These are phyloP conservation scores for Amanita muscaria DNA, from an alignment of 768 basidiomycete genomes.

Conservation along the genomic window DNA sequence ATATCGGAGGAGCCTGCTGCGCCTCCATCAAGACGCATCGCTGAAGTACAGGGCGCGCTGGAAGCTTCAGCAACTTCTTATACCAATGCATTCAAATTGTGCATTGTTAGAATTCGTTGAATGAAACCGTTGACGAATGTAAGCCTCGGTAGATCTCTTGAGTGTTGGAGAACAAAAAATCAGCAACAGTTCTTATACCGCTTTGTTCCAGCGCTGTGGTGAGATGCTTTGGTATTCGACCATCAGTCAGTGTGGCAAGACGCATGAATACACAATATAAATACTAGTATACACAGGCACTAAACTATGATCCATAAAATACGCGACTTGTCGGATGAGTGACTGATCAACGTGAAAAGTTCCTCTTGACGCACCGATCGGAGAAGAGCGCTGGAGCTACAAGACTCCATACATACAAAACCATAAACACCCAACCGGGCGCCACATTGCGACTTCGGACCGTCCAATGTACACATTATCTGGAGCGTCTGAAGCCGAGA, in stretches of 20 bases:
- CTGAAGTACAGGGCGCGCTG: conserved; percentile 36
- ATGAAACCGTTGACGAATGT: conserved; percentile 37
- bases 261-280: conserved; percentile 25
- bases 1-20: conserved; percentile 28
- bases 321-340: too few relatives aligned
- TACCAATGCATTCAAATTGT: conserved; percentile 24
- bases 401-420: conserved; percentile 80
- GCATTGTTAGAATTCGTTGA: conserved; percentile 51
- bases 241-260: conserved; percentile 29
- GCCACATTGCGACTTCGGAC: conserved; percentile 98
- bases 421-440: conserved; percentile 89
- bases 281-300: too few relatives aligned
- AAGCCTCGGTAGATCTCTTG: conserved; percentile 44
- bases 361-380: conserved; percentile 58
- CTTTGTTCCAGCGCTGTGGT: conserved; percentile 36
- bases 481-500: conserved; percentile 41
- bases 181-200: conserved; percentile 47
- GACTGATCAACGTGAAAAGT: too few relatives aligned
- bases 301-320: too few relatives aligned
- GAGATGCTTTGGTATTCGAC: conserved; percentile 32
- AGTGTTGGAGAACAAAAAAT: conserved; percentile 44
- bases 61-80: conserved; percentile 33
- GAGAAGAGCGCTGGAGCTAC: conserved; percentile 84
- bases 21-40: conserved; percentile 17
- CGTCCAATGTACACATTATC: conserved; percentile 86